Base-by-base conservation (phyloP, 106 monocot species). In the Vanilla planifolia region DNA sequence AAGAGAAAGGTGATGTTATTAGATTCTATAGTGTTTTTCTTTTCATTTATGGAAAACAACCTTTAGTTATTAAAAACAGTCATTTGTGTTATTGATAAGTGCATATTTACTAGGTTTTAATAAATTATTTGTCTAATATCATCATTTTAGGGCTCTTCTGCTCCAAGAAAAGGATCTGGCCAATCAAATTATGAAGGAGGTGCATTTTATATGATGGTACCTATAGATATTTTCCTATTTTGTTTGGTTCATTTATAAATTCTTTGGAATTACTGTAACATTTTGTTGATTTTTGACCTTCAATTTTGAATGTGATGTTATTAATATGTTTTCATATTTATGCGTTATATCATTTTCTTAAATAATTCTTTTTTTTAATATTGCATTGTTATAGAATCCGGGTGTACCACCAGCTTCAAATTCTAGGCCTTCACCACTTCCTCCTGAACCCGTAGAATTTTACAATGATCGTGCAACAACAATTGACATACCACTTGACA, bases 361-460 rank as follows among this genome's bases (percentile, higher is more conserved):
- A 40, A 43, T 27, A 57, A 52, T 26, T 35, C 4, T 8, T 53
- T 57, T 57, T 25, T 14, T 30, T 63, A 34, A 7, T 52, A 15
- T 60, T 76, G 34, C 24, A 32, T 43, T 62, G 21, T 48, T 66
- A 7, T 66, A 96, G 90, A 61, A 86, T 33, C 80, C 89, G 52
- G 71, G 80, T 52, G 95, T 96, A 44, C 80, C 90, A 61, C 68
- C 86, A 48, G 90, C 86, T 39, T 79, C 83, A 21, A 87, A 79
- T 86, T 84, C 90, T 14, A 75, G 86, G 69, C 95, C 90, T 67
- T 86, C 90, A 45, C 95, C 95, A 27, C 86, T 96, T 66, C 90
- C 90, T 36, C 95, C 86, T 26, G 95, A 96, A 58, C 90, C 90
- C 42, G 86, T 86, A 53, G 95, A 90, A 76, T 96, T 96, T 51